Conservation (phyloP, 345 rosid genomes). For the Corymbia maculata region DNA sequence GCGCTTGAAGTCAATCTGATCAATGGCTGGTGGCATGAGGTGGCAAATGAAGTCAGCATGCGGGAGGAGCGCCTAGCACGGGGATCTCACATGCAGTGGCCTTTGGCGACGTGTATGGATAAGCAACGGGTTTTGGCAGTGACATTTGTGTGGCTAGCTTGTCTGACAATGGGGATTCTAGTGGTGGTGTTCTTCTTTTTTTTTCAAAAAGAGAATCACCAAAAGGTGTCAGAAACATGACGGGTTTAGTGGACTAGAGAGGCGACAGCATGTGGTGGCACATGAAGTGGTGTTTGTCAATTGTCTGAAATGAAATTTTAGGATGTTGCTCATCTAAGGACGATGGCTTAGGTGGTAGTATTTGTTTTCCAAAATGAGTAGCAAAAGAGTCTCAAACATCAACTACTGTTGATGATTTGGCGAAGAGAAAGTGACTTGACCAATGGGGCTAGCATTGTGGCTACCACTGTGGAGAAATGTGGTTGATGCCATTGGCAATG, state of each 20-base stretch:
- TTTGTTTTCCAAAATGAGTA: background rate
- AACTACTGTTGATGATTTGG: background rate
- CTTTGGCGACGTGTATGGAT: background rate
- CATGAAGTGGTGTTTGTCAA: background rate
- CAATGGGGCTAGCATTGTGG: background rate
- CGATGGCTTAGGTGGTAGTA: background rate
- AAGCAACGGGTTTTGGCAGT: background rate
- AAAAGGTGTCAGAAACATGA: background rate
- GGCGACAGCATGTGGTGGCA: background rate
- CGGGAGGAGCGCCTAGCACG: background rate
- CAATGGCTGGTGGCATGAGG: background rate
- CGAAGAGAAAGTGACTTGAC: background rate
- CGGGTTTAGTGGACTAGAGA: background rate
- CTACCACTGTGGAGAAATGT: background rate
- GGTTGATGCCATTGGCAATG: background rate
- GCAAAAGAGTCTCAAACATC: background rate
- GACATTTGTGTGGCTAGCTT: background rate
- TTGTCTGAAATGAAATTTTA: background rate
- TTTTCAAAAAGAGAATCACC: background rate
- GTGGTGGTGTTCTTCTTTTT: background rate
- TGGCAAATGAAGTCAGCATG: background rate
- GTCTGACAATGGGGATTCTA: background rate
- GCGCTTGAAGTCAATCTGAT: background rate
- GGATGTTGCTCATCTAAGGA: background rate
- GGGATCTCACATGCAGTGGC: background rate